Evolutionary conservation across 139 green algal genomes (phyloP), one percentile per base, ranked within the genome.

Genomic region (Penium margaritaceum): DNA sequence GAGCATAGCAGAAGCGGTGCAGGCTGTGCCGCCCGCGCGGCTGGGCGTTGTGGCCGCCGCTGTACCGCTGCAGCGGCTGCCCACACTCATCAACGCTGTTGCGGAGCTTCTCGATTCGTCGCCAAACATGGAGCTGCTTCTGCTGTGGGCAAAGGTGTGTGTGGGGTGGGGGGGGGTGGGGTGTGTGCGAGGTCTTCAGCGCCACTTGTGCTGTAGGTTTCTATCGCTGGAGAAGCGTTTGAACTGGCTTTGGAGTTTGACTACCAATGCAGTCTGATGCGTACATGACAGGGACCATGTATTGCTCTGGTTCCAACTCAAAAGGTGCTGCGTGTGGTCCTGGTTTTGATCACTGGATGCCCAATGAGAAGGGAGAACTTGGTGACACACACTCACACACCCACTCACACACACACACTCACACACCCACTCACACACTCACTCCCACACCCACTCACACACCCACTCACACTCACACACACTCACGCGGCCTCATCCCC

Each of bases 101-200:
- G 75, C 75, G 7, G 36, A 79, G 15, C 15, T 41, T 12, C 46
- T 82, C 14, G 69, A 63, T 2, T 17, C 24, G 32, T 73, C 54
- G 30, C 55, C 75, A 12, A 32, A 82, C 15, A 3, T 79, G 30
- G 75, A 82, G 35, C 74, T 60, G 6, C 21, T 79, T 38, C 51
- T 82, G 35, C 35, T 21, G 30, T 82, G 75, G 75, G 74, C 60
- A 21, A 37, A 73, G 72, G 72, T 78, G 33, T 21, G 34, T 27
- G 35, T 17, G 3, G 17, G n/a, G 0, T 15, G 35, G 17, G 21
- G 21, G 33, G 9, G 21, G 4, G 53, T 39, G 39, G 37, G 38
- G 24, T 24, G 9, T 41, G 27, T 0, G 14, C 21, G 2, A 34
- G 14, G 37, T 1, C n/a, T n/a, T n/a, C n/a, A 30, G 14, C 29